Percentiles rank a stretch among this genome's conserved stretches.
These are phyloP conservation scores for Macrocybe gigantea DNA, from an alignment of 768 basidiomycete species.

Conservation along the genomic window DNA sequence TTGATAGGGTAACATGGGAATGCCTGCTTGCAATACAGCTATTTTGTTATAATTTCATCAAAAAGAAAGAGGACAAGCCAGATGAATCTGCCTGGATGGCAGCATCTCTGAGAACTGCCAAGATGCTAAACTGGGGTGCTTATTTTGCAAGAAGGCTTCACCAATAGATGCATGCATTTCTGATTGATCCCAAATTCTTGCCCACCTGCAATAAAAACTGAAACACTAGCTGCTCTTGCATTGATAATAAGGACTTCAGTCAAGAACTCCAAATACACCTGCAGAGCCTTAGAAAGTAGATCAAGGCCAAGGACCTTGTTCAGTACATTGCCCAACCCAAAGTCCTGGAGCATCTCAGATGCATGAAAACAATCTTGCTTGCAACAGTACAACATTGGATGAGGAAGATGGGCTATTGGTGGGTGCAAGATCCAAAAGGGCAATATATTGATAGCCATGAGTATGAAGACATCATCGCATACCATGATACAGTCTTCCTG, in stretches of 20 bases:
- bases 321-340: conserved; percentile 8
- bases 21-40: too few relatives aligned
- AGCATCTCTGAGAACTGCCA: too few relatives aligned
- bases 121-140: too few relatives aligned
- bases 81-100: too few relatives aligned
- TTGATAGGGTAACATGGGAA: too few relatives aligned
- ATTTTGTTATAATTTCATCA: too few relatives aligned
- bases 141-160: too few relatives aligned
- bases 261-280: conserved; percentile 11
- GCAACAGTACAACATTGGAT: conserved; percentile 20
- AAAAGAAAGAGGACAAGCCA: too few relatives aligned
- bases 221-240: too few relatives aligned
- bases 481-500: conserved; percentile 18
- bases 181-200: too few relatives aligned
- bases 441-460: conserved; percentile 28
- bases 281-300: conserved; percentile 15
- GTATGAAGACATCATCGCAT: conserved; percentile 19
- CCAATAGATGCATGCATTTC: too few relatives aligned
- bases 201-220: too few relatives aligned
- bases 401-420: conserved; percentile 15
- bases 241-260: conserved; percentile 10
- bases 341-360: conserved; percentile 5
- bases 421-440: conserved; percentile 12
- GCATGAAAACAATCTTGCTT: conserved; percentile 7
- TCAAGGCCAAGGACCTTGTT: conserved; percentile 16